Base-by-base conservation (phyloP, 2,329 filamentous ascomycete species). In the Shiraia sp. region DNA sequence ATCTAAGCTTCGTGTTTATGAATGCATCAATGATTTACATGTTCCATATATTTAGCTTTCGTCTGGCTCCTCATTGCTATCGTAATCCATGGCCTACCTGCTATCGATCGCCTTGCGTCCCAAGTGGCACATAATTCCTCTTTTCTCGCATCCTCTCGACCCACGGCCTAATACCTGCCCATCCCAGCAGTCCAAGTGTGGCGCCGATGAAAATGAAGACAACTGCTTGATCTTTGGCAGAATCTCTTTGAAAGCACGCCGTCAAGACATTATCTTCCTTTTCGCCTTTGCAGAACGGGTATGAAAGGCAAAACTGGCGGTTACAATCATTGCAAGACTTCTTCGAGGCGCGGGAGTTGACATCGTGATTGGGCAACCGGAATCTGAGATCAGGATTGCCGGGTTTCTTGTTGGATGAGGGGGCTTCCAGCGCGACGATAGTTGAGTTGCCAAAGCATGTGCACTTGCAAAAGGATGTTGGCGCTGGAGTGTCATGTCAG, bases 401-500 rank as follows among this genome's bases (percentile, higher is more conserved):
- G 4, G 63, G 55, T 26, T 64, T 63, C 26, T 60, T 53, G 13
- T 54, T 38, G 24, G 54, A 47, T 8, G 55, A 48, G 17, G 71
- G 70, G 7, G 75, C 73, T 47, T 82, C 76, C 42, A 86, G 78
- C 13, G 82, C 79, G 51, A 87, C 85, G 36, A 87, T 85, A 40
- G 82, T 85, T 69, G 78, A 82, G 63, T 86, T 86, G 36, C 76
- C 76, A 69, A 81, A 82, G 67, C 83, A 86, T 42, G 81, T 85
- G 65, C 83, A 87, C 79, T 86, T 87, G 78, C 83, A 87, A 69
- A 86, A 87, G 44, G 82, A 84, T 12, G 81, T 80, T 16, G 77
- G 75, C 30, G 75, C 76, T 77, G 53, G 42, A 33, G 9, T 30
- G 16, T 34, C 32, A 32, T 23, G 39, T 35, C 28, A 36, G 36